Evolutionary conservation across 768 basidiomycete species (phyloP).

Genomic region (Boletus sensibilis): DNA sequence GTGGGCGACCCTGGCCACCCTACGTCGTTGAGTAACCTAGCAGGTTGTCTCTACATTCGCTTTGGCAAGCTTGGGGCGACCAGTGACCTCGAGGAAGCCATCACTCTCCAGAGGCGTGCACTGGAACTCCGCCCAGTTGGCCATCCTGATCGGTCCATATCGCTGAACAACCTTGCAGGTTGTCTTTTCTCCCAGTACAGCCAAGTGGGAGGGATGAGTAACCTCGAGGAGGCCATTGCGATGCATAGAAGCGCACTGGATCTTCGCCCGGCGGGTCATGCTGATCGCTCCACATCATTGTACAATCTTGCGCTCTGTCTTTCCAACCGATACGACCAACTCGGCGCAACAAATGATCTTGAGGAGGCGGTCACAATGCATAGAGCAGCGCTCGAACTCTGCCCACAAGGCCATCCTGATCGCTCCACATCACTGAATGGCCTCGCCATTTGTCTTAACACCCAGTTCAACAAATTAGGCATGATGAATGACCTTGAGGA

Average conservation of each 20-base stretch:
- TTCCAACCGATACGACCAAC: not conserved
- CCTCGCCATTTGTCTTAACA: conserved; percentile 16
- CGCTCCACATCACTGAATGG: conserved; percentile 10
- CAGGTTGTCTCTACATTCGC: not conserved
- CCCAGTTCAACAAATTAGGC: not conserved
- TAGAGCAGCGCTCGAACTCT: conserved; percentile 6
- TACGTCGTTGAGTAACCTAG: not conserved
- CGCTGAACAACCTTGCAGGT: conserved; percentile 18
- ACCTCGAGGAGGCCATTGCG: not conserved
- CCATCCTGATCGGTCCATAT: conserved; percentile 4
- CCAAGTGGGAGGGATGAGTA: not conserved
- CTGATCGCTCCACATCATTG: not conserved
- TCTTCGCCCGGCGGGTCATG: not conserved
- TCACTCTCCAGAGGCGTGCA: conserved; percentile 6
- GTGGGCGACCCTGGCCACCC: not conserved
- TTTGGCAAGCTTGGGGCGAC: not conserved
- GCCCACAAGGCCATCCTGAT: conserved; percentile 11
- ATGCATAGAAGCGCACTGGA: not conserved
- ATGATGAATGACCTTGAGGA: not conserved
- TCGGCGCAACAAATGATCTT: conserved; percentile 8
- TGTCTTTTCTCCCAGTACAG: conserved; percentile 6
- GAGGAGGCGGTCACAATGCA: conserved; percentile 17
- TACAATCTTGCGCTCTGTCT: conserved; percentile 1
- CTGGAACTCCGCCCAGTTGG: conserved; percentile 6
- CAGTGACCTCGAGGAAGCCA: conserved; percentile 20